A percentile compares a stretch with the other conserved stretches of the same genome.
Conservation (phyloP, 352 stramenopile genomes). For the Phytophthora ohioensis region DNA sequence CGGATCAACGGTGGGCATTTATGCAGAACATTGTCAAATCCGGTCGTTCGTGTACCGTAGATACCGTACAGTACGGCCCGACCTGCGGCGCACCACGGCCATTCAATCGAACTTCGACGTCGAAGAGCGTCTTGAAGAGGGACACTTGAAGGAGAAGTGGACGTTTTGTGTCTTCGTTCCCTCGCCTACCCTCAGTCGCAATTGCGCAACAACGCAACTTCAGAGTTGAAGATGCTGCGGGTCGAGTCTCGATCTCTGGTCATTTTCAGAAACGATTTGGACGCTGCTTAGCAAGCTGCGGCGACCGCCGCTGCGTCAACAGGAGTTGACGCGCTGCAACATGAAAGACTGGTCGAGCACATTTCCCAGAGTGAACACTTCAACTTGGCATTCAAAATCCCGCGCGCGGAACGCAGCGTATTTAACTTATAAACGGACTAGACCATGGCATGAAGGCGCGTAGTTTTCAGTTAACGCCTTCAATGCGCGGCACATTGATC, state of each 20-base stretch:
- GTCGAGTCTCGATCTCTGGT: neutral
- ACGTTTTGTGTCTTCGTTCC: slow-evolving; percentile 21
- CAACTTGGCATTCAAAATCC: slow-evolving; percentile 19
- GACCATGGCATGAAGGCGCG: neutral
- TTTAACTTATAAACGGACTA: slow-evolving; percentile 31
- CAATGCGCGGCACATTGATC: slow-evolving; percentile 65
- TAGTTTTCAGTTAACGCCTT: slow-evolving; percentile 64
- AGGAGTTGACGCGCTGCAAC: neutral
- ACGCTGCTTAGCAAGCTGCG: slow-evolving; percentile 13
- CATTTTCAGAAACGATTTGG: slow-evolving; percentile 13
- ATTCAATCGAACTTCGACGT: slow-evolving; percentile 26
- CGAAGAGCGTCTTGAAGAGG: slow-evolving; percentile 7
- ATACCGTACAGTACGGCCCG: slow-evolving; percentile 18
- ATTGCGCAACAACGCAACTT: slow-evolving; percentile 3
- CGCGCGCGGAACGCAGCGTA: slow-evolving; percentile 1
- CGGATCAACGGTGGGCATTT: neutral
- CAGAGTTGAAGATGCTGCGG: neutral
- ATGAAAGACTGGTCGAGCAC: neutral
- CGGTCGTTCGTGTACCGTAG: slow-evolving; percentile 22
- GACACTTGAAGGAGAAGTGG: slow-evolving; percentile 11
- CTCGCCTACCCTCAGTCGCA: slow-evolving; percentile 25
- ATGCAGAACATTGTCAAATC: slow-evolving; percentile 4
- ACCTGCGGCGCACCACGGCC: neutral
- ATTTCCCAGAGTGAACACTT: neutral
- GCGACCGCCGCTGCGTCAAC: neutral